A percentile compares a stretch with the other conserved stretches of the same genome.
Evolutionary conservation across 164 flowering plant species (phyloP).

Genomic region (Nymphaea thermarum): DNA sequence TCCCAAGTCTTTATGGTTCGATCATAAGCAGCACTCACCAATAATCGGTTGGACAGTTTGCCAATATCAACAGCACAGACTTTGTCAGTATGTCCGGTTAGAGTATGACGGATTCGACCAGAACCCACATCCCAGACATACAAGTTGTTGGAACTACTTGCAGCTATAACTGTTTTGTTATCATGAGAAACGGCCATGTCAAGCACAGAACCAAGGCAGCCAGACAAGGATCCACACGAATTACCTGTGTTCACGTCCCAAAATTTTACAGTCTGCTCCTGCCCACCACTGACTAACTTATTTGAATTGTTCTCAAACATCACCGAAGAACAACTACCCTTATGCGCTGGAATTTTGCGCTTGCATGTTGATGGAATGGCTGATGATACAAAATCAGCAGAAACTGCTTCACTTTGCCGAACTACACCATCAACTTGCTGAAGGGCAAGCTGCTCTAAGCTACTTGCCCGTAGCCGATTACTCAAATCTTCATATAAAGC

Average conservation of each 20-base stretch:
- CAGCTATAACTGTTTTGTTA: slow-evolving; percentile 65
- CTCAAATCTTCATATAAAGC: slow-evolving; percentile 64
- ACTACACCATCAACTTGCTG: slow-evolving; percentile 94
- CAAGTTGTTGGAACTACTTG: slow-evolving; percentile 82
- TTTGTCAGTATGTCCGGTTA: slow-evolving; percentile 89
- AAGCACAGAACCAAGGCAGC: slow-evolving; percentile 83
- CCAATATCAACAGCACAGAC: slow-evolving; percentile 86
- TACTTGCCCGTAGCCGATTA: slow-evolving; percentile 47
- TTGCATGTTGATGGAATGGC: slow-evolving; percentile 50
- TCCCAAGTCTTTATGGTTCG: slow-evolving; percentile 93
- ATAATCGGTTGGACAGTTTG: slow-evolving; percentile 55
- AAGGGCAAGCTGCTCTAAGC: slow-evolving; percentile 59
- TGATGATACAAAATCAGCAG: slow-evolving; percentile 55
- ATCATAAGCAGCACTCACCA: slow-evolving; percentile 90
- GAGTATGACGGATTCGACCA: slow-evolving; percentile 72
- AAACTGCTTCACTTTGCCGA: slow-evolving; percentile 74
- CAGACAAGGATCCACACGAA: slow-evolving; percentile 36
- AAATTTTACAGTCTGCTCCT: slow-evolving; percentile 63
- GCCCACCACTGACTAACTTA: slow-evolving; percentile 81
- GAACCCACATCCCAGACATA: slow-evolving; percentile 81
- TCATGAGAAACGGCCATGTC: slow-evolving; percentile 78
- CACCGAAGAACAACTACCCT: slow-evolving; percentile 80
- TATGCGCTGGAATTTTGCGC: slow-evolving; percentile 67
- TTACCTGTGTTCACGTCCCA: slow-evolving; percentile 81
- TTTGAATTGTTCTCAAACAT: slow-evolving; percentile 59